Conservation (phyloP, 805 yeast genomes). For the Candida jianshihensis region DNA sequence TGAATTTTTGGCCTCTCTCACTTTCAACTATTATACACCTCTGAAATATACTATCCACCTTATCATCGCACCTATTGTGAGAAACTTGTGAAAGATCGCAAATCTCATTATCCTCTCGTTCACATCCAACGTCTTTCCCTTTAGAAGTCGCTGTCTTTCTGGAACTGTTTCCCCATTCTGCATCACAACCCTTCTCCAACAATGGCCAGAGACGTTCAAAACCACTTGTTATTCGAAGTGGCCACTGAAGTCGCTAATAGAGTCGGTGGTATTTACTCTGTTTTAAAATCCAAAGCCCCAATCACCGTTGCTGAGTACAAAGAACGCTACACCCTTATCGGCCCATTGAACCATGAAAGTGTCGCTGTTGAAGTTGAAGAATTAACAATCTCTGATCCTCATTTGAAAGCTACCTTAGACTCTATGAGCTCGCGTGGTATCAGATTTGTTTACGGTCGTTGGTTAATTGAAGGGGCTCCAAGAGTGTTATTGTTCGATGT, state of each 20-base stretch:
- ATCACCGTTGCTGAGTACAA: constrained; percentile 91
- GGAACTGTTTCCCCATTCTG: not conserved
- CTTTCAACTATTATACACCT: too few species aligned
- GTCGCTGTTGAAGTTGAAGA: constrained; percentile 82
- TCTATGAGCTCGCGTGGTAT: constrained; percentile 82
- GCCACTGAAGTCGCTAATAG: constrained; percentile 97
- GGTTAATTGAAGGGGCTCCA: constrained; percentile 98
- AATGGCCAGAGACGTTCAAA: constrained; percentile 80
- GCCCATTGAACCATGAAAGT: constrained; percentile 71
- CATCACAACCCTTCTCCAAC: not conserved
- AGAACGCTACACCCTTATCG: constrained; percentile 78
- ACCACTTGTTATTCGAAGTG: constrained; percentile 84
- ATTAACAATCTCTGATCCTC: constrained; percentile 48
- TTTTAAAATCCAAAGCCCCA: constrained; percentile 92
- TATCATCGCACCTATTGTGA: too few species aligned
- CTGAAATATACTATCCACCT: too few species aligned
- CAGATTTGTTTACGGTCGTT: constrained; percentile 79
- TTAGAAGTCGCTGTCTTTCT: too few species aligned
- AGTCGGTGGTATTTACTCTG: constrained; percentile 97
- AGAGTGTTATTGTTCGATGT: constrained; percentile 84
- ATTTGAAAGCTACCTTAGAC: constrained; percentile 56
- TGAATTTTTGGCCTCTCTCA: too few species aligned
- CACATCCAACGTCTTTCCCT: too few species aligned
- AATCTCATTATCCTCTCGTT: too few species aligned
- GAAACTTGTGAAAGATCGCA: too few species aligned